These are phyloP conservation scores for Didymella pomorum DNA, from an alignment of 2,329 filamentous ascomycete genomes.

Conservation along the genomic window DNA sequence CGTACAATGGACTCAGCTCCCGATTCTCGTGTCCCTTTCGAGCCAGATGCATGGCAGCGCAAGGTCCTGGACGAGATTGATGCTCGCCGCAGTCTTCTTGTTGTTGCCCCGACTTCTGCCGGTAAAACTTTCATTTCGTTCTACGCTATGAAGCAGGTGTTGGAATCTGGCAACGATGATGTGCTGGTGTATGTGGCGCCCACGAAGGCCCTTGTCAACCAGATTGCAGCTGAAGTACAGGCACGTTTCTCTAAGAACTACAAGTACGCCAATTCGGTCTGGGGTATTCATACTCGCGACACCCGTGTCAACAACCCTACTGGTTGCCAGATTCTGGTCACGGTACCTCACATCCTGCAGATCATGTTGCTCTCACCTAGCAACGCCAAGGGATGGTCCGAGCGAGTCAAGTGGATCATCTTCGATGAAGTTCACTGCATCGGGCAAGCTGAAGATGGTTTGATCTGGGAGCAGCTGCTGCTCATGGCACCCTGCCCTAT, in stretches of 20 bases:
- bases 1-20: constrained; percentile 73
- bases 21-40: constrained; percentile 74
- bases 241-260: constrained; percentile 75
- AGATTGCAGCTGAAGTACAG: constrained; percentile 81
- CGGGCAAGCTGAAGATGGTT: constrained; percentile 76
- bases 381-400: constrained; percentile 75
- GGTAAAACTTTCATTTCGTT: constrained; percentile 88
- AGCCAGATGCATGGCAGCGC: constrained; percentile 79
- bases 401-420: constrained; percentile 75
- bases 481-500: constrained; percentile 78
- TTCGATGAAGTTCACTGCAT: constrained; percentile 87
- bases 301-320: constrained; percentile 76
- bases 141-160: constrained; percentile 80
- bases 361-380: constrained; percentile 73
- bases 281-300: constrained; percentile 80
- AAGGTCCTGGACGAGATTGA: constrained; percentile 78
- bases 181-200: constrained; percentile 81
- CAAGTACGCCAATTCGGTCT: constrained; percentile 70
- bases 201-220: constrained; percentile 83
- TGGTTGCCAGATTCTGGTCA: constrained; percentile 78
- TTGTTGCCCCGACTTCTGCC: constrained; percentile 79
- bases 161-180: constrained; percentile 72
- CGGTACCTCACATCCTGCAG: constrained; percentile 79
- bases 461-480: constrained; percentile 81
- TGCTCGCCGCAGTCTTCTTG: constrained; percentile 72